Base-by-base conservation (phyloP, 2,329 filamentous ascomycete genomes). In the Cercospora nicotianae region DNA sequence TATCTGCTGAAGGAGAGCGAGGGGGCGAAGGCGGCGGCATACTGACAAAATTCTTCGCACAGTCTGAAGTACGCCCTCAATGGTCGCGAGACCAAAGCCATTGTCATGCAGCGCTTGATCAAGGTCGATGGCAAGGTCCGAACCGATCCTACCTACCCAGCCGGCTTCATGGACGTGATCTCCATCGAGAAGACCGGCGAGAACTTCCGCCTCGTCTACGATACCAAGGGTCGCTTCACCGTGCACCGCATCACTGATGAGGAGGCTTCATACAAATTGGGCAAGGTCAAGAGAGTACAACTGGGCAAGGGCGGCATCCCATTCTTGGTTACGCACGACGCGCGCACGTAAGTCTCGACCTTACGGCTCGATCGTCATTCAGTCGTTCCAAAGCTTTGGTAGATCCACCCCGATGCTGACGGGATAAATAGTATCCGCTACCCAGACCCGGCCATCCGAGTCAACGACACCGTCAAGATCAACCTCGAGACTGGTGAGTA, bases 241-340 rank as follows among this genome's bases (percentile, higher is more conserved):
- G 94, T 99, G 83, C 95, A 99, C 92, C 92, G 95, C 82, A 98
- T 99, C 87, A 94, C 96, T 84, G 86, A 89, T 78, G 95, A 98
- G 88, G 95, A 99, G 92, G 94, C 94, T 79, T 90, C 95, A 88
- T 99, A 97, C 92, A 99, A 99, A 91, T 89, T 99, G 80, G 94
- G 94, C 89, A 99, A 98, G 90, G 95, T 99, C 87, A 97, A 97
- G 92, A 91, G 94, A 81, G 95, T 99, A 73, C 95, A 99, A 89
- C 90, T 99, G 80, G 95, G 95, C 88, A 94, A 93, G 86, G 96
- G 95, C 86, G 95, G 94, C 88, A 96, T 99, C 90, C 95, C 95
- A 96, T 99, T 97, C 94, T 97, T 98, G 93, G 95, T 99, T 92
- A 99, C 95, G 94, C 95, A 99, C 92, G 95, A 99, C 95, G 95